Conservation (phyloP, 208 protist genomes). For the Plasmodiophora brassicae region DNA sequence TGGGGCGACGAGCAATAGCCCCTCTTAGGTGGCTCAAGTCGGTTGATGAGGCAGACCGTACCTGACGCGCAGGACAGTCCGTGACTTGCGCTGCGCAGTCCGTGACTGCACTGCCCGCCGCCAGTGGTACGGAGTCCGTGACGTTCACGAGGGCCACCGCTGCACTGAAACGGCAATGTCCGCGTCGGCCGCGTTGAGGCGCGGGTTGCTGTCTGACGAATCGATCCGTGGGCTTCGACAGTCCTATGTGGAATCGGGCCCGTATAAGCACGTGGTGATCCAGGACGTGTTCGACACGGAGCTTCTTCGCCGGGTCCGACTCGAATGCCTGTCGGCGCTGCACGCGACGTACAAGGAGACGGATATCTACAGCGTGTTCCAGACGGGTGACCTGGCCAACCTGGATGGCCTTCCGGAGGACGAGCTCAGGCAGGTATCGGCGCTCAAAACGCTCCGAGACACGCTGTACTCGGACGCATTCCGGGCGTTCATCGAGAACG, state of each 20-base stretch:
- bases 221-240: no score
- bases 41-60: no score
- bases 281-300: not conserved
- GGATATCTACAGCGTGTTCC: conserved; percentile 49
- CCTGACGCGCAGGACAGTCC: no score
- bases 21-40: no score
- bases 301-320: conserved; percentile 14
- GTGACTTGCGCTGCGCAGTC: no score
- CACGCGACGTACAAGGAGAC: conserved; percentile 48
- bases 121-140: no score
- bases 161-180: no score
- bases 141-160: no score
- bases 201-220: no score
- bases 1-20: no score
- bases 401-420: conserved; percentile 34
- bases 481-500: conserved; percentile 5
- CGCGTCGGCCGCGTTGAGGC: no score
- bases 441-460: conserved; percentile 39
- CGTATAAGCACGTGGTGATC: not conserved
- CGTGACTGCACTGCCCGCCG: no score
- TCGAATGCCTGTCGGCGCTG: conserved; percentile 34
- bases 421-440: not conserved
- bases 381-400: conserved; percentile 49
- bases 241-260: not conserved
- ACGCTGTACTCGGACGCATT: conserved; percentile 44